A percentile compares a stretch with the other conserved stretches of the same genome.
phyloP scores from a whole-genome alignment of 495 filamentous ascomycete species.

The Tetracladium setigerum region DNA sequence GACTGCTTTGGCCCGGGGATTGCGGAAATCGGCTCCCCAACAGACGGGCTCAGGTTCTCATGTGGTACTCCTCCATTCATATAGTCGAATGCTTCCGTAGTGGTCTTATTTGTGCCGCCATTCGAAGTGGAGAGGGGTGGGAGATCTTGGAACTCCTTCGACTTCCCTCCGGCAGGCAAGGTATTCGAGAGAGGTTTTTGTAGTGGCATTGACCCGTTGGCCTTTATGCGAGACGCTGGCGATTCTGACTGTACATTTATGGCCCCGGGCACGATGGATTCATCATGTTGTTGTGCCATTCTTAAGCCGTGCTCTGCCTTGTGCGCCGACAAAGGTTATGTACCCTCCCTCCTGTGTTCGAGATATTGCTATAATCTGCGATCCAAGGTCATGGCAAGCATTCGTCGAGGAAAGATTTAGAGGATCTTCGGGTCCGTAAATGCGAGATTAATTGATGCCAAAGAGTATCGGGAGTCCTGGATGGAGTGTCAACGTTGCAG shows the following conservation, averaged over 20 bases:
- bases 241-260: conserved; percentile 18
- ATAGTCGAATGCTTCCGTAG: conserved; percentile 31
- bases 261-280: conserved; percentile 25
- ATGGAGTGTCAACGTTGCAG: too few relatives aligned
- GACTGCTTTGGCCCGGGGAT: conserved; percentile 9
- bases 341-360: neutral
- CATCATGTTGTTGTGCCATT: conserved; percentile 24
- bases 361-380: too few relatives aligned
- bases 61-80: conserved; percentile 34
- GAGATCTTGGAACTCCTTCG: neutral
- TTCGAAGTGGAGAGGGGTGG: conserved; percentile 5
- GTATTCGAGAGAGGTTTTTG: too few relatives aligned
- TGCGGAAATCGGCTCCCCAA: conserved; percentile 13
- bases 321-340: too few relatives aligned
- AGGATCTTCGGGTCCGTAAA: too few relatives aligned
- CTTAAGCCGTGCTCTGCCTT: conserved; percentile 2
- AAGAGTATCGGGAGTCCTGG: too few relatives aligned
- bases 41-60: conserved; percentile 15
- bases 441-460: too few relatives aligned
- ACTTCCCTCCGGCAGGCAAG: too few relatives aligned
- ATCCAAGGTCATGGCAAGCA: too few relatives aligned
- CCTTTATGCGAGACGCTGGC: conserved; percentile 4
- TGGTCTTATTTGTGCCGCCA: conserved; percentile 10
- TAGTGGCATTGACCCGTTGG: conserved; percentile 11
- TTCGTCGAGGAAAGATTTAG: too few relatives aligned